A percentile compares a stretch with the other conserved stretches of the same genome.
Conservation (phyloP, 2,329 filamentous ascomycete genomes). For the Cordyceps tenuipes region DNA sequence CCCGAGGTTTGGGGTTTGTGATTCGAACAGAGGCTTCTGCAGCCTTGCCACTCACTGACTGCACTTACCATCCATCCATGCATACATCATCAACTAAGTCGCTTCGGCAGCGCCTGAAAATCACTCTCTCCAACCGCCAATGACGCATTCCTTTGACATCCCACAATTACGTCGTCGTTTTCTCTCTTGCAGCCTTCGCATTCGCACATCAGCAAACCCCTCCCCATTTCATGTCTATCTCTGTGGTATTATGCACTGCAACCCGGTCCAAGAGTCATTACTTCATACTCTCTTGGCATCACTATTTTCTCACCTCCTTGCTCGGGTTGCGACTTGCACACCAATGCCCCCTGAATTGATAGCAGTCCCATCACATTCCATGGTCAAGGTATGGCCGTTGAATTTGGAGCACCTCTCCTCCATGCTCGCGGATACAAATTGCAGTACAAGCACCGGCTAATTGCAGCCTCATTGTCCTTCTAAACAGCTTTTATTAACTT, state of each 20-base stretch:
- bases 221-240: not conserved
- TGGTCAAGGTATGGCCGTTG: not conserved
- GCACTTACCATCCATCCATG: too few relatives aligned
- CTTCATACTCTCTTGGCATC: not conserved
- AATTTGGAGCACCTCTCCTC: not conserved
- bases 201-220: not conserved
- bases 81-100: too few relatives aligned
- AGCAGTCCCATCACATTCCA: not conserved
- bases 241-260: not conserved
- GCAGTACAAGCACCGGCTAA: not conserved
- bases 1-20: not conserved
- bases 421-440: not conserved
- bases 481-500: not conserved
- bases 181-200: not conserved
- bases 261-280: not conserved
- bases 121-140: not conserved
- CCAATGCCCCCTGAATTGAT: not conserved
- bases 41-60: not conserved
- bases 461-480: not conserved
- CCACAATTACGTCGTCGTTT: slow-evolving; percentile 1
- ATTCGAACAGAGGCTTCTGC: not conserved
- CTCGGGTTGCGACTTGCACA: not conserved
- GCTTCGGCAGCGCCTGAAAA: not conserved
- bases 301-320: too few relatives aligned
- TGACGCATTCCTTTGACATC: slow-evolving; percentile 1